Conservation (phyloP, 2,329 filamentous ascomycete species). For the Dactylonectria estremocensis region DNA sequence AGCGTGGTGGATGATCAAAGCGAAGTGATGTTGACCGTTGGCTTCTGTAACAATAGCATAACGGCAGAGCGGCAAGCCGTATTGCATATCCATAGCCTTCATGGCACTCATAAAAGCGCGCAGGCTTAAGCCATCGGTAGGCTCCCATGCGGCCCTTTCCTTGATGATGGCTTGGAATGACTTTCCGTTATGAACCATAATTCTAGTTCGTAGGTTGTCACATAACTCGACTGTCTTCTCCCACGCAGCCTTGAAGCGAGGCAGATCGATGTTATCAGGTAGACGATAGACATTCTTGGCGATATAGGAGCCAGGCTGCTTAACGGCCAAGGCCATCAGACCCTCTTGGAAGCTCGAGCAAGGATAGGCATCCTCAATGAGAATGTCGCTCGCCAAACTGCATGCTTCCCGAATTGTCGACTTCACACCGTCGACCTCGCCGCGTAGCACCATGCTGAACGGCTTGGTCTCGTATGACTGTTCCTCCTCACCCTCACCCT, state of each 20-base stretch:
- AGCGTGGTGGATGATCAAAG: slow-evolving; percentile 10
- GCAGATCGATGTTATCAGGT: not conserved
- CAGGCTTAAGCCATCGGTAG: not conserved
- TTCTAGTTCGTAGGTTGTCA: slow-evolving; percentile 8
- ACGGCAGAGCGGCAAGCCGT: slow-evolving; percentile 5
- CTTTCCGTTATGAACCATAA: not conserved
- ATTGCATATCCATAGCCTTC: slow-evolving; percentile 2
- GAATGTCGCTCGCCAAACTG: slow-evolving; percentile 23
- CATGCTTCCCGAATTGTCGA: not conserved
- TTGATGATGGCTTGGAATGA: slow-evolving; percentile 1
- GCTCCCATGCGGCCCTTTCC: not conserved
- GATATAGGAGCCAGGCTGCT: slow-evolving; percentile 18
- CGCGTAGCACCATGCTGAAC: not conserved
- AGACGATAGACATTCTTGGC: slow-evolving; percentile 5
- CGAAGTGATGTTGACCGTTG: not conserved
- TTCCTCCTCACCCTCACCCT: not conserved
- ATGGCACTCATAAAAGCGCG: not conserved
- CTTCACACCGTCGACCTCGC: not conserved
- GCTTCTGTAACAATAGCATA: not conserved
- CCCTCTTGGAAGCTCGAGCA: slow-evolving; percentile 16
- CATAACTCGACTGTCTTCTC: not conserved
- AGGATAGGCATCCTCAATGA: slow-evolving; percentile 46
- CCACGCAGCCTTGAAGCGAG: slow-evolving; percentile 4
- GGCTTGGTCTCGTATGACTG: not conserved
- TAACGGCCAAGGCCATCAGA: slow-evolving; percentile 9